Base-by-base conservation (phyloP, 1,284 basidiomycete species). In the Hemileia vastatrix region DNA sequence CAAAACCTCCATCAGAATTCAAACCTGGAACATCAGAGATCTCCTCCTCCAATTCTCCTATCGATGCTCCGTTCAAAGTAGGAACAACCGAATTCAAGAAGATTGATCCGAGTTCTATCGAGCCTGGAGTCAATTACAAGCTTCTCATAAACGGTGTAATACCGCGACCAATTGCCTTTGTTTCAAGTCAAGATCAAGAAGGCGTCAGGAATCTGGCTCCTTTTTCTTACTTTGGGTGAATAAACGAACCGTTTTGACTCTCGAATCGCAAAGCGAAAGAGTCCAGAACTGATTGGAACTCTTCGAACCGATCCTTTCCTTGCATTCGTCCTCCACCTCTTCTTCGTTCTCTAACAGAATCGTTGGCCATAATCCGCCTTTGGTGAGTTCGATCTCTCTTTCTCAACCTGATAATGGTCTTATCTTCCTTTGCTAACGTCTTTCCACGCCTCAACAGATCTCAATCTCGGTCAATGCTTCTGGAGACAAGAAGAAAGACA, bases 81-180 rank as follows among this genome's bases (percentile, higher is more conserved):
- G 36, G 36, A 40, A 11, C 36, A 9, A 40, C 8, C 8, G 36
- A 40, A 11, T 40, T 40, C 19, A 48, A 59, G 55, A 40, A 56
- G 55, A 36, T 56, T 57, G 23, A 48, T 27, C 36, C 57, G 19
- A 57, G 23, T 15, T 50, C 54, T 6, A 27, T 59, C 36, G 55
- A 31, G 15, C 52, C 27, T 33, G 57, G 32, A 13, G 50, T 18
- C n/a, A 59, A 59, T 33, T 59, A 59, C 57, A 59, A 59, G 52
- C 49, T 59, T 23, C 18, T 59, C 8, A 48, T 59, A 21, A 44
- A 57, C 40, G 60, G 60, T 9, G 36, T 63, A 18, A 31, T 62
- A 4, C 87, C 86, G 11, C 81, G 87, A 45, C 87, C 87, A 1
- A 82, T 88, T 64, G 86, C 84, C 0, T 83, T 89, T 65, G 81